Evolutionary conservation across 345 rosid genomes (phyloP), one percentile per base, ranked within the genome.

Genomic region (Hibiscus syriacus): DNA sequence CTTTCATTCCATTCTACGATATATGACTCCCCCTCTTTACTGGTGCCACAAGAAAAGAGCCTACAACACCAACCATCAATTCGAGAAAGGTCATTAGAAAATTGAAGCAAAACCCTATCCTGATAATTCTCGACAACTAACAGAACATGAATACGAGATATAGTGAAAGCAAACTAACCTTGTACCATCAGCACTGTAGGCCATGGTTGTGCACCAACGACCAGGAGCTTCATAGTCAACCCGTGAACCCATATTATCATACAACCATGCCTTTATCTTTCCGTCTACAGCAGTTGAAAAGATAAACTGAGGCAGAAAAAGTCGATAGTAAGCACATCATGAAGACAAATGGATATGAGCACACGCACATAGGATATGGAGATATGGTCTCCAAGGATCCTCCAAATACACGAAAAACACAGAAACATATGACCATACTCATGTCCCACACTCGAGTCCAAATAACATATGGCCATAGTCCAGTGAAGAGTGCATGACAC

Each of bases 201-300:
- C 91, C 96, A 90, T 90, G 17, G 96, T 90, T 66, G 96, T 90
- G 80, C 96, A 88, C 90, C 94, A 86, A 19, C 89, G 90, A 63
- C 97, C 94, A 73, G 97, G 97, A 78, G 97, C 97, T 56, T 90
- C 97, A 66, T 90, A 90, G 80, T 90, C 97, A 74, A 90, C 90
- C 39, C 97, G 79, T 69, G 94, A 86, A 76, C 97, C 94, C 80
- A 86, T 76, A 75, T 90, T 87, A 71, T 90, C 97, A 66, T 87
- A 90, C 71, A 90, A 76, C 97, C 97, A 90, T 23, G 97, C 97
- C 80, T 90, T 90, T 71, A 90, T 90, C 79, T 88, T 90, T 62
- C 97, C 97, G 70, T 88, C 97, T 17, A 90, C 73, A 17, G 97
- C 97, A 48, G 97, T 88, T 77, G 97, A 90, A 79, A 88, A 90